phyloP scores from a whole-genome alignment of 2,329 filamentous ascomycete species.

The Dothideomycetidae sp. region DNA sequence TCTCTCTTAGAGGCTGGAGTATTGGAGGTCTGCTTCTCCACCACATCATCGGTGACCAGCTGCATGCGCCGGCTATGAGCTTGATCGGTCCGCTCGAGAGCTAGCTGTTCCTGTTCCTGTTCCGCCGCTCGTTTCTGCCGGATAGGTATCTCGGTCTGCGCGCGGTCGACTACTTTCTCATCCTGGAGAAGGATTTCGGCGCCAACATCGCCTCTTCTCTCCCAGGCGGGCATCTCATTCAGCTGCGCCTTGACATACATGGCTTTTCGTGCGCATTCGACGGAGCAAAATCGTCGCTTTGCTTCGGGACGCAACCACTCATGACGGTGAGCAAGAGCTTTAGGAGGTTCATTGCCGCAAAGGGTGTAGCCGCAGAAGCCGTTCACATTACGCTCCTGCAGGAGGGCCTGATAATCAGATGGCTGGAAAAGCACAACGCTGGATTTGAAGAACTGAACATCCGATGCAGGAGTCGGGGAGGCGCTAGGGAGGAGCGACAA shows the following conservation, averaged over 20 bases:
- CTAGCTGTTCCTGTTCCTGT: not conserved
- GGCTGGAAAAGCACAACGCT: conserved; percentile 66
- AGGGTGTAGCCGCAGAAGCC: conserved; percentile 71
- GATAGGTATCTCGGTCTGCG: conserved; percentile 1
- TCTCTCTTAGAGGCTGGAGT: not conserved
- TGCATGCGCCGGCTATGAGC: conserved; percentile 1
- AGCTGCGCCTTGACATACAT: conserved; percentile 84
- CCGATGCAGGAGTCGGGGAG: conserved; percentile 38
- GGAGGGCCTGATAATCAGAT: conserved; percentile 74
- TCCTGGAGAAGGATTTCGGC: conserved; percentile 5
- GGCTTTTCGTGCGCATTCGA: conserved; percentile 62
- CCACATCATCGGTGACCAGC: conserved; percentile 6
- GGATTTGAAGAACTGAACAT: conserved; percentile 46
- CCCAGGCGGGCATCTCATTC: conserved; percentile 71
- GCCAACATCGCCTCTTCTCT: conserved; percentile 43
- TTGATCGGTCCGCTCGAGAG: conserved; percentile 2
- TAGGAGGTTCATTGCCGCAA: conserved; percentile 50
- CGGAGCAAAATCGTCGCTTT: conserved; percentile 76
- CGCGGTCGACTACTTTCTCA: not conserved
- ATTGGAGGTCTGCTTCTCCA: conserved; percentile 3
- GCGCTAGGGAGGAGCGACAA: conserved; percentile 40
- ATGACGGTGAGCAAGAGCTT: conserved; percentile 33
- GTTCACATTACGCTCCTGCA: conserved; percentile 78
- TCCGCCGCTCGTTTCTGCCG: not conserved
- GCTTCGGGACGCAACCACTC: conserved; percentile 56